phyloP scores from a whole-genome alignment of 1,284 basidiomycete species.

The Ustilago trichophora region DNA sequence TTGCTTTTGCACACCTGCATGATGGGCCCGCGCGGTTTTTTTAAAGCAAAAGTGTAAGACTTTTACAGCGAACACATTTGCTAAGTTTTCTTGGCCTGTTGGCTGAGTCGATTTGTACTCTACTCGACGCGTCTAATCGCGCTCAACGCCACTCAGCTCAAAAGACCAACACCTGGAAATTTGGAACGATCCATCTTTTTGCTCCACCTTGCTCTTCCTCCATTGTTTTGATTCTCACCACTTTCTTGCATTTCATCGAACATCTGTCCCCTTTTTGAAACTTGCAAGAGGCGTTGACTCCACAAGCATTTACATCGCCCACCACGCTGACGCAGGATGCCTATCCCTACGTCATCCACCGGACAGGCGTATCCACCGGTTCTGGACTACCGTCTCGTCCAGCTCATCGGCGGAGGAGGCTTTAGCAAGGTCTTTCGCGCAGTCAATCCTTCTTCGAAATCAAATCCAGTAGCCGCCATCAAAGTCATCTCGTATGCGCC shows the following conservation, averaged over 20 bases:
- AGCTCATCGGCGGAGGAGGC: constrained; percentile 64
- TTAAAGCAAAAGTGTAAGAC: not conserved
- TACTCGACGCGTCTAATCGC: constrained; percentile 37
- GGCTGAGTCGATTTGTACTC: constrained; percentile 28
- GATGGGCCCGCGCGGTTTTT: constrained; percentile 4
- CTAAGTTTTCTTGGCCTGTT: too few species aligned
- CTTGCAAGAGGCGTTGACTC: too few species aligned
- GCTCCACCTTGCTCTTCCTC: not conserved
- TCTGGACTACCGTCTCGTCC: constrained; percentile 61
- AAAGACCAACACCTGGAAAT: constrained; percentile 32
- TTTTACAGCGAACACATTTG: too few species aligned
- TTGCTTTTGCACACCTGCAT: constrained; percentile 1
- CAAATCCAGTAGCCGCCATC: constrained; percentile 60
- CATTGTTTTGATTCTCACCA: not conserved
- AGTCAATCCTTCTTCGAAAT: constrained; percentile 47
- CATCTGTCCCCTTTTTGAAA: not conserved
- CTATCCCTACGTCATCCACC: constrained; percentile 60
- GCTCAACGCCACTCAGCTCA: constrained; percentile 9
- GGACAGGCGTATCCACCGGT: constrained; percentile 61
- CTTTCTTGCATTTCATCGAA: not conserved
- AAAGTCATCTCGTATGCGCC: constrained; percentile 64
- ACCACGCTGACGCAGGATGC: constrained; percentile 14
- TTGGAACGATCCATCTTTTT: too few species aligned
- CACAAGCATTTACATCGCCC: not conserved
- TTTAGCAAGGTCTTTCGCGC: constrained; percentile 64